Evolutionary conservation across 2,329 filamentous ascomycete genomes (phyloP).

Genomic region (Xylaria sp.): DNA sequence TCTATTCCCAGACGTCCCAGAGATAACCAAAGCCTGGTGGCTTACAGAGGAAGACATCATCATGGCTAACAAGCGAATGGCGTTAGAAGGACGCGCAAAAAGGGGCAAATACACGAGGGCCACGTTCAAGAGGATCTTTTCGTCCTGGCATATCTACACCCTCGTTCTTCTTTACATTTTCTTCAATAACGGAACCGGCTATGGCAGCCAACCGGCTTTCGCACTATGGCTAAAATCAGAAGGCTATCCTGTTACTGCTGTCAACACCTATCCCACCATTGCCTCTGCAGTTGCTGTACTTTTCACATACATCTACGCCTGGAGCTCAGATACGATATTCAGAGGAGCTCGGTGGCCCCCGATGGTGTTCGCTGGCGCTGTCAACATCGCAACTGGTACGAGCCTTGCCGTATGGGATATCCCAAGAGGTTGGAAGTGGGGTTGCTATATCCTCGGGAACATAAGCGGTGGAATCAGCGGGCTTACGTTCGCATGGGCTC

Average conservation of each 20-base stretch:
- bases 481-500: constrained; percentile 60
- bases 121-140: constrained; percentile 70
- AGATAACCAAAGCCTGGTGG: constrained; percentile 54
- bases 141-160: constrained; percentile 72
- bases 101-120: constrained; percentile 53
- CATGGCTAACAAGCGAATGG: constrained; percentile 55
- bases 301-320: constrained; percentile 71
- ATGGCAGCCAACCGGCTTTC: constrained; percentile 65
- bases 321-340: constrained; percentile 71
- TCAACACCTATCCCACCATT: constrained; percentile 68
- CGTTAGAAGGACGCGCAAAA: constrained; percentile 58
- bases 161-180: constrained; percentile 69
- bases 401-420: constrained; percentile 59
- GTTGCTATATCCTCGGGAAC: constrained; percentile 67
- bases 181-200: constrained; percentile 69
- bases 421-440: constrained; percentile 69
- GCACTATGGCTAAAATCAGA: constrained; percentile 59
- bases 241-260: constrained; percentile 53
- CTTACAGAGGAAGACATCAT: constrained; percentile 53
- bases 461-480: constrained; percentile 62
- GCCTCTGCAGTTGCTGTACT: constrained; percentile 65
- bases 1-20: constrained; percentile 56
- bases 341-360: constrained; percentile 71
- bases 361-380: constrained; percentile 65
- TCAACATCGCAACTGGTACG: constrained; percentile 55